Base-by-base conservation (phyloP, 257 asterid genomes). In the Knoxia roxburghii region DNA sequence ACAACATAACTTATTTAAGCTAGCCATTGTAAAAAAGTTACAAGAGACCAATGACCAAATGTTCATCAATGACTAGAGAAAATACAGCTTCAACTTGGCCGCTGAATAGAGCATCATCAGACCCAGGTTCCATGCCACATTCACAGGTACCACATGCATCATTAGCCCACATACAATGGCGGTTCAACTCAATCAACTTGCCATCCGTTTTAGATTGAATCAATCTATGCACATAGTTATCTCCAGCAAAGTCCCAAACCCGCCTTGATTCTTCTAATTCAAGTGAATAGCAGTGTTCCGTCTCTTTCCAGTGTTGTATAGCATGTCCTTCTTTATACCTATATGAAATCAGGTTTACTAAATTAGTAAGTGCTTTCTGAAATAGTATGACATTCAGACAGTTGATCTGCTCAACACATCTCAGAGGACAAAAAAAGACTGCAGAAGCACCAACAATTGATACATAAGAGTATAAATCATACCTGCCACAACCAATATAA, bases 141-240 rank as follows among this genome's bases (percentile, higher is more conserved):
- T 72, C 72, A 73, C 79, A 86, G 67, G 79, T 79, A 73, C 79
- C 60, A 54, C 72, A 77, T 62, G 78, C 85, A 75, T 83, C 90
- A 77, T 70, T 68, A 54, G 70, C 69, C 71, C 60, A 80, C 23
- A 63, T 32, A 75, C 95, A 82, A 50, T 81, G 94, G 73, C 79
- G 88, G 77, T 93, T 90, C 79, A 90, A 78, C 83, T 85, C 99
- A 41, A 94, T 95, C 85, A 90, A 73, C 73, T 94, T 86, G 48
- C 99, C 97, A 80, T 94, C 96, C 56, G 97, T 88, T 79, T 94
- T 94, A 67, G 96, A 88, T 75, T 86, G 99, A 79, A 94, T 88
- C 78, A 94, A 67, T 37, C 99, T 84, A 72, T 94, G 99, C 82
- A 94, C 99, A 80, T 94, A 94, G 78, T 90, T 94, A 76, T 94